Evolutionary conservation across 139 green algal genomes (phyloP).

Genomic region (Coelastrella sp.): DNA sequence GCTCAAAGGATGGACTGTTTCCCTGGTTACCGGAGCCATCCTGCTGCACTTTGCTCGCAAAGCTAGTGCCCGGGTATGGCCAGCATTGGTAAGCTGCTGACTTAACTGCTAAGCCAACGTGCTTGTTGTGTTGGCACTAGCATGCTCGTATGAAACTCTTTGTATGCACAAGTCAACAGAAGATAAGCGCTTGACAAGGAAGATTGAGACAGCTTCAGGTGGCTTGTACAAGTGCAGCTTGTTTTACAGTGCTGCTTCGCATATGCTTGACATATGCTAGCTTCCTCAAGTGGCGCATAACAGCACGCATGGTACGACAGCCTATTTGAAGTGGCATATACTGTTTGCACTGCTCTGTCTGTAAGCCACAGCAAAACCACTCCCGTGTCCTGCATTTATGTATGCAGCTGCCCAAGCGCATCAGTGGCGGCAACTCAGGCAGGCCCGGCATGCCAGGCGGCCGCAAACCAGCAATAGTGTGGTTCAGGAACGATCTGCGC

Average conservation of each 20-base stretch:
- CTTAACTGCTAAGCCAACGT: background rate
- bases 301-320: background rate
- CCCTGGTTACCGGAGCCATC: conserved; percentile 9
- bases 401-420: conserved; percentile 28
- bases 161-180: background rate
- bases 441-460: conserved; percentile 4
- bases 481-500: conserved; percentile 76
- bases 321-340: background rate
- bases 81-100: background rate
- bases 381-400: background rate
- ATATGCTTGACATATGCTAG: no score
- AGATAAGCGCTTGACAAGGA: no score
- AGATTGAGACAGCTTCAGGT: no score
- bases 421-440: background rate
- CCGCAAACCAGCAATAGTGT: conserved; percentile 57
- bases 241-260: no score
- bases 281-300: no score
- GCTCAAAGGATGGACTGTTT: conserved; percentile 23
- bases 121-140: background rate
- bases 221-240: no score
- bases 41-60: conserved; percentile 15
- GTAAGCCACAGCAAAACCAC: background rate
- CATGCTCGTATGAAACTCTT: background rate
- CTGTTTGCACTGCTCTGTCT: background rate
- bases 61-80: background rate